Conservation (phyloP, 345 rosid genomes). For the Reutealis trisperma region DNA sequence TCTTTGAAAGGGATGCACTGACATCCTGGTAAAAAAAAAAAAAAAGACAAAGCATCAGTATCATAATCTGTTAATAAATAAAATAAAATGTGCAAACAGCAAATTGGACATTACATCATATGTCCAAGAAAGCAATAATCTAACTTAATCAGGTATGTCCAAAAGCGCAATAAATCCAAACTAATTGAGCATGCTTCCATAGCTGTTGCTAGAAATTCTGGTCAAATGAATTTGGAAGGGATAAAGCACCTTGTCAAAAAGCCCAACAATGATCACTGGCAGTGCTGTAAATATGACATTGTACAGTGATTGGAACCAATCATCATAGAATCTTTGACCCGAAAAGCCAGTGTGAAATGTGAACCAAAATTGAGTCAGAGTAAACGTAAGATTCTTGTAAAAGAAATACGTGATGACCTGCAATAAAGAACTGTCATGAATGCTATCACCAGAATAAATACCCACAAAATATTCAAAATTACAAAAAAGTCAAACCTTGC, state of each 20-base stretch:
- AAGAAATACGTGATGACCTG: constrained; percentile 99
- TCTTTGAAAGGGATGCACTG: constrained; percentile 91
- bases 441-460: constrained; percentile 20
- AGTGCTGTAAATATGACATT: constrained; percentile 92
- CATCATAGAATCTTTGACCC: constrained; percentile 99
- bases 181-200: too few species aligned
- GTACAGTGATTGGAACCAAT: constrained; percentile 98
- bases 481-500: constrained; percentile 65
- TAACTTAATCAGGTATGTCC: background rate
- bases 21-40: constrained; percentile 64
- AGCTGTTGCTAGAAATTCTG: constrained; percentile 2
- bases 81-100: background rate
- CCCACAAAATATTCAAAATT: constrained; percentile 7
- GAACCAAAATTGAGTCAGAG: constrained; percentile 99
- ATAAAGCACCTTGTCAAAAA: constrained; percentile 83
- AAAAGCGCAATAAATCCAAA: background rate
- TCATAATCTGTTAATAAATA: background rate
- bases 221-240: constrained; percentile 1
- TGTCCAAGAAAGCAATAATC: background rate
- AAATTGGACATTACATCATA: background rate
- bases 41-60: too few species aligned
- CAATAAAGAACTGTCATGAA: constrained; percentile 27
- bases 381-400: constrained; percentile 97
- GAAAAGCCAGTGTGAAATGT: constrained; percentile 97
- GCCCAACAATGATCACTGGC: constrained; percentile 91